phyloP scores from a whole-genome alignment of 805 yeast genomes.

The Cephaloascus albidus region DNA sequence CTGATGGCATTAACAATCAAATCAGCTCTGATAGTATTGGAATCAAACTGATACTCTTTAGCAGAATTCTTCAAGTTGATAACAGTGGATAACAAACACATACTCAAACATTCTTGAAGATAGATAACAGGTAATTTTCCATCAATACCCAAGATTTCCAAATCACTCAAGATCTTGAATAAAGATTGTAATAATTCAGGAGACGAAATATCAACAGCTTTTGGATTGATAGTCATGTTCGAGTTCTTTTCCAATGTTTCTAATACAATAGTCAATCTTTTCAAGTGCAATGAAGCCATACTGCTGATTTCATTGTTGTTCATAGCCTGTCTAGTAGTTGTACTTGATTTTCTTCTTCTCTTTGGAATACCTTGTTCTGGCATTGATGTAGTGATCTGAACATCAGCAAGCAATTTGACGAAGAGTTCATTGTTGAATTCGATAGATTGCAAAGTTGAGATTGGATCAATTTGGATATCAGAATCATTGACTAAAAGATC shows the following conservation, averaged over 20 bases:
- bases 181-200: conserved; percentile 40
- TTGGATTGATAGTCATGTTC: conserved; percentile 17
- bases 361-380: conserved; percentile 50
- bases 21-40: conserved; percentile 75
- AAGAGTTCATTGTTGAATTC: conserved; percentile 48
- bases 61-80: conserved; percentile 36
- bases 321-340: conserved; percentile 67
- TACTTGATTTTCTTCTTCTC: conserved; percentile 77
- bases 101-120: conserved; percentile 84
- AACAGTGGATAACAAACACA: conserved; percentile 71
- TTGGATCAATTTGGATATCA: conserved; percentile 21
- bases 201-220: conserved; percentile 21
- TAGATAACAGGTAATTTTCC: conserved; percentile 87
- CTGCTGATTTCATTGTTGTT: conserved; percentile 60
- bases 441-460: conserved; percentile 38
- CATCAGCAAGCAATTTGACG: conserved; percentile 47
- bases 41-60: conserved; percentile 32
- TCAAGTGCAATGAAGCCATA: conserved; percentile 71
- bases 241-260: conserved; percentile 58
- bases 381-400: conserved; percentile 40
- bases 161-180: conserved; percentile 59
- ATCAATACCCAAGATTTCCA: conserved; percentile 81
- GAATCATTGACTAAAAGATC: conserved; percentile 44
- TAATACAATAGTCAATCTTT: conserved; percentile 66
- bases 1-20: conserved; percentile 86